A percentile compares a stretch with the other conserved stretches of the same genome.
Evolutionary conservation across 2,329 filamentous ascomycete species (phyloP).

Genomic region (Aspergillus sp.): DNA sequence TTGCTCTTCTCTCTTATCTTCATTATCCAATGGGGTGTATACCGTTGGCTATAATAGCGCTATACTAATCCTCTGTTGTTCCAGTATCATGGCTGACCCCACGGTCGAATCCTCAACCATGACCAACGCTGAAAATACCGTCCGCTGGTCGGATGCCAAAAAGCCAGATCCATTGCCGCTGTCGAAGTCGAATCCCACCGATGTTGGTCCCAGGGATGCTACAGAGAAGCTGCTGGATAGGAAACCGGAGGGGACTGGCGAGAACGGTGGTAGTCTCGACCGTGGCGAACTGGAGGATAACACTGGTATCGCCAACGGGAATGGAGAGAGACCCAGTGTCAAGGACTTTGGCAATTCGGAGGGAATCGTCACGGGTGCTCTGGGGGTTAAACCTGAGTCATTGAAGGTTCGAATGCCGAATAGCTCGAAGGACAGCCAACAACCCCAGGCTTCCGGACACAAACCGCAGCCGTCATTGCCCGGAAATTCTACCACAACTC

Average conservation of each 20-base stretch:
- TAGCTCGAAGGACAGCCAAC: constrained; percentile 16
- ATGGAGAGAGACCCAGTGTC: constrained; percentile 5
- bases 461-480: constrained; percentile 17
- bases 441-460: constrained; percentile 14
- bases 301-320: not conserved
- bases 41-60: no score
- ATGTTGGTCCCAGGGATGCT: no score
- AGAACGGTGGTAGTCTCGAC: not conserved
- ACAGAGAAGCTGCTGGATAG: not conserved
- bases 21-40: not conserved
- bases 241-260: not conserved
- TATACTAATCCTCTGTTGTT: not conserved
- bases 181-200: constrained; percentile 8
- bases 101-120: constrained; percentile 11
- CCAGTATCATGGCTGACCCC: constrained; percentile 18
- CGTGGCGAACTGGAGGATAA: no score
- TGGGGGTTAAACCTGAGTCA: constrained; percentile 14
- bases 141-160: constrained; percentile 12
- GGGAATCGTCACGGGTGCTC: constrained; percentile 10
- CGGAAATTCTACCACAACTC: constrained; percentile 32
- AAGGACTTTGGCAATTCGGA: constrained; percentile 4
- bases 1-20: not conserved
- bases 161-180: constrained; percentile 13
- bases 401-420: constrained; percentile 19
- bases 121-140: constrained; percentile 11